phyloP scores from a whole-genome alignment of 2,329 filamentous ascomycete genomes.

The Penicillium brevicompactum region DNA sequence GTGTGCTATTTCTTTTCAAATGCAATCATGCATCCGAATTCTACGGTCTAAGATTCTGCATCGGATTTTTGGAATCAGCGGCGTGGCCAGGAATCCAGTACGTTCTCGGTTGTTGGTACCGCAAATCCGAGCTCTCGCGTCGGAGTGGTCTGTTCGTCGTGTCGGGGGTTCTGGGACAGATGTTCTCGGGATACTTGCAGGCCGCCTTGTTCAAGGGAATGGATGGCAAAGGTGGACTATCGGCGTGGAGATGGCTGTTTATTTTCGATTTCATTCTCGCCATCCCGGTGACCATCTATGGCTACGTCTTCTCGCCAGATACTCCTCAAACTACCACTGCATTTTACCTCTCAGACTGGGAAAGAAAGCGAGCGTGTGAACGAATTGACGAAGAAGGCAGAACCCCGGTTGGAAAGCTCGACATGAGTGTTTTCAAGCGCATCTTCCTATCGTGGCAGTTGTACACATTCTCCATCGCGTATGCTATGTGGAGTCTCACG shows the following conservation, averaged over 20 bases:
- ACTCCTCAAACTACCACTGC: constrained; percentile 48
- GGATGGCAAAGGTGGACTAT: constrained; percentile 48
- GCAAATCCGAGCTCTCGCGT: constrained; percentile 10
- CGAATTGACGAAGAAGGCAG: constrained; percentile 4
- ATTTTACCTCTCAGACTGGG: constrained; percentile 30
- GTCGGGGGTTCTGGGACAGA: constrained; percentile 12
- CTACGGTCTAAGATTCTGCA: constrained; percentile 21
- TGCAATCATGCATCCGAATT: constrained; percentile 12
- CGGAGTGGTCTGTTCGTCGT: constrained; percentile 19
- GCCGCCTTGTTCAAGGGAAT: constrained; percentile 54
- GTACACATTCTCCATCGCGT: constrained; percentile 6
- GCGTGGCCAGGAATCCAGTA: constrained; percentile 20
- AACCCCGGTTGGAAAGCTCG: background rate
- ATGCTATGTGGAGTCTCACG: constrained; percentile 1
- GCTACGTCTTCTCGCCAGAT: constrained; percentile 45
- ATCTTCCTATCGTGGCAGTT: constrained; percentile 5
- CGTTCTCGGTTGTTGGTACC: constrained; percentile 24
- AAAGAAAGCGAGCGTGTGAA: background rate
- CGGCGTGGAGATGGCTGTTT: constrained; percentile 58
- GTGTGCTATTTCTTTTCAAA: constrained; percentile 44
- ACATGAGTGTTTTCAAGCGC: background rate
- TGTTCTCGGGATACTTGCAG: constrained; percentile 32
- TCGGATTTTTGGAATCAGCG: constrained; percentile 20
- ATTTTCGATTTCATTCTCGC: constrained; percentile 58
- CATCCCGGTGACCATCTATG: constrained; percentile 43